Evolutionary conservation across 495 filamentous ascomycete species (phyloP), one percentile per base, ranked within the genome.

Genomic region (Aspergillus coremiiformis): DNA sequence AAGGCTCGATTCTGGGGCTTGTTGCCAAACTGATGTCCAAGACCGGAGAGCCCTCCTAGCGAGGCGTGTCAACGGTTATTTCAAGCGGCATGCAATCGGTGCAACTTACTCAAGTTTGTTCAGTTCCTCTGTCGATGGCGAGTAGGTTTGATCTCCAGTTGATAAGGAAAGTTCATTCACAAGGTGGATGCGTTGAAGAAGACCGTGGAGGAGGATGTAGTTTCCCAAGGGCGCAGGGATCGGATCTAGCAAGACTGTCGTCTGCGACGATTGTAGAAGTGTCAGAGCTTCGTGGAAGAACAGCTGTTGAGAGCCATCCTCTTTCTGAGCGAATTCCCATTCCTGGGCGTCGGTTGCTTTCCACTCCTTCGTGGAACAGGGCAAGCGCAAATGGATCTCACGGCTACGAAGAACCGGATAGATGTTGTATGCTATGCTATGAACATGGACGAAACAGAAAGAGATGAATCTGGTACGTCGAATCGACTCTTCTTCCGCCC

Each of bases 1-100:
- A 5, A 70, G 65, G 22, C 66, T 72, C 29, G 69, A 72, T 45
- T 72, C 69, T 7, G 69, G 69, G 24, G 69, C 63, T 60, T 71
- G 66, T 56, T 72, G 67, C 69, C 69, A 72, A 11, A 70, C 67
- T 1, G 65, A 64, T 6, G 67, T 72, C 69, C 69, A 72, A 17
- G 66, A 62, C 2, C 66, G 64, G 15, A 72, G 60, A 27, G 66
- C 69, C 47, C 66, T 61, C 52, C 69, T 72, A 27, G 21, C 7
- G 22, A 24, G 14, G n/a, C 10, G 2, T 48, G 29, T 57, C 35
- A 57, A 50, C 15, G 17, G n/a, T 29, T 23, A 12, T 20, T 0
- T 12, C 17, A 47, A 35, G 22, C 0, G 1, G 6, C 1, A n/a
- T 7, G 5, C 8, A 6, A 21, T 12, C 4, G 11, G 15, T 9